Base-by-base conservation (phyloP, 805 yeast species). In the Schwanniomyces occidentalis region DNA sequence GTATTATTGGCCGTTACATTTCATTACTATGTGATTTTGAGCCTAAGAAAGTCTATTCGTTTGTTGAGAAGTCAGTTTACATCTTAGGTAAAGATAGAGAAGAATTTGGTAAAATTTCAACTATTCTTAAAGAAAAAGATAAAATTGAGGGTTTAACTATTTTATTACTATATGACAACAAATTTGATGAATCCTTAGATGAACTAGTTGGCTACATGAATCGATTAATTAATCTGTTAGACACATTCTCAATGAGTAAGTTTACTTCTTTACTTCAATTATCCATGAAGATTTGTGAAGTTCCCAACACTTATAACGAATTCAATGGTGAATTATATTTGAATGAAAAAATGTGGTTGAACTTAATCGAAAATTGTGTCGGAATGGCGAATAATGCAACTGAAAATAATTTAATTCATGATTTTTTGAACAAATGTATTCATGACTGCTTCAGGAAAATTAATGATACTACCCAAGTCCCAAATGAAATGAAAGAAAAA, bases 261-360 rank as follows among this genome's bases (percentile, higher is more conserved):
- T 45, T 71, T 16, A 63, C 69, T 64, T 52, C 52, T 4, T 63
- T 50, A 28, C 42, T 69, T 18, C 49, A 50, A 16, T 44, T 54
- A 28, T 74, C 63, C 3, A 60, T 59, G 52, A 48, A 40, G 21
- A 49, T 54, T 4, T 62, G 63, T 32, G 64, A 51, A 43, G 47
- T 16, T 3, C 47, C 50, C 6, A 48, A 38, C 1, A 40, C 48
- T 16, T 38, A 24, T 8, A 27, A 16, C 8, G 32, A 25, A 15
- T 14, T 16, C 21, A 38, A 35, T 19, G 41, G 37, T 2, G 46
- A 42, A 2, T 33, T 53, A 16, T 37, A 37, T 16, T 32, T 42
- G 13, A 52, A 53, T 27, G 66, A 58, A 35, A 38, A 40, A 8
- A 29, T 56, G 38, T 65, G 71, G 71, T 38, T 52, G 17, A 36